Evolutionary conservation across 2,329 filamentous ascomycete species (phyloP).

Genomic region (Cucurbitaria berberidis): DNA sequence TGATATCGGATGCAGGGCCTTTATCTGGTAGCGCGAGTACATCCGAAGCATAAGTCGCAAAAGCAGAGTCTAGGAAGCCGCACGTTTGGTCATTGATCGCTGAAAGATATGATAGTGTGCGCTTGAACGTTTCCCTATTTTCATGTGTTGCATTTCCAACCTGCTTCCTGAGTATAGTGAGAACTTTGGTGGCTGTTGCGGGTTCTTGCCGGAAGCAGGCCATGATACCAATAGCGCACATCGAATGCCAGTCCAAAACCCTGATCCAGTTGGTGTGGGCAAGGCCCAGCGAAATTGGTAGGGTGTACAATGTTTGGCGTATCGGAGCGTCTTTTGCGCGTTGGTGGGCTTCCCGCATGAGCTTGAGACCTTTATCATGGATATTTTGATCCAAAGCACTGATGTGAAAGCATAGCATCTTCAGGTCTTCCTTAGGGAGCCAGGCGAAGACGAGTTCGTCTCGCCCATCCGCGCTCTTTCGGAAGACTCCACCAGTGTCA

Average conservation of each 20-base stretch:
- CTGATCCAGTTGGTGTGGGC: conserved; percentile 66
- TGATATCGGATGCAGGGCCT: conserved; percentile 45
- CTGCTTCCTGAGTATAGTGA: conserved; percentile 27
- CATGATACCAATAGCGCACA: conserved; percentile 73
- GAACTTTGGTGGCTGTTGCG: conserved; percentile 51
- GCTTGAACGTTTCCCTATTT: conserved; percentile 52
- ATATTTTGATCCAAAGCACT: conserved; percentile 62
- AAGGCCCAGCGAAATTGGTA: conserved; percentile 32
- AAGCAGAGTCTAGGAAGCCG: conserved; percentile 72
- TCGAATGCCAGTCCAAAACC: conserved; percentile 70
- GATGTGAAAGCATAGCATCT: conserved; percentile 65
- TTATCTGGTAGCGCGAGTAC: conserved; percentile 60
- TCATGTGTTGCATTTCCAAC: conserved; percentile 52
- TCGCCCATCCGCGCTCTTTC: conserved; percentile 44
- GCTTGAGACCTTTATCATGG: conserved; percentile 62
- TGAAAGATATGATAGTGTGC: conserved; percentile 72
- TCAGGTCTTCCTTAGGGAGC: conserved; percentile 66
- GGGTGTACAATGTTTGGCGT: conserved; percentile 19
- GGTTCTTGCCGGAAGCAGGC: conserved; percentile 75
- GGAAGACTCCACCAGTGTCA: conserved; percentile 55
- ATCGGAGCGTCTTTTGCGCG: conserved; percentile 51
- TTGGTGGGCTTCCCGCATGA: conserved; percentile 63
- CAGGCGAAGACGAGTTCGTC: conserved; percentile 62
- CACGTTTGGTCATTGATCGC: conserved; percentile 79
- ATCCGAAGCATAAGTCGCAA: conserved; percentile 68